Evolutionary conservation across 768 basidiomycete genomes (phyloP).

Genomic region (Ramaria rubella): DNA sequence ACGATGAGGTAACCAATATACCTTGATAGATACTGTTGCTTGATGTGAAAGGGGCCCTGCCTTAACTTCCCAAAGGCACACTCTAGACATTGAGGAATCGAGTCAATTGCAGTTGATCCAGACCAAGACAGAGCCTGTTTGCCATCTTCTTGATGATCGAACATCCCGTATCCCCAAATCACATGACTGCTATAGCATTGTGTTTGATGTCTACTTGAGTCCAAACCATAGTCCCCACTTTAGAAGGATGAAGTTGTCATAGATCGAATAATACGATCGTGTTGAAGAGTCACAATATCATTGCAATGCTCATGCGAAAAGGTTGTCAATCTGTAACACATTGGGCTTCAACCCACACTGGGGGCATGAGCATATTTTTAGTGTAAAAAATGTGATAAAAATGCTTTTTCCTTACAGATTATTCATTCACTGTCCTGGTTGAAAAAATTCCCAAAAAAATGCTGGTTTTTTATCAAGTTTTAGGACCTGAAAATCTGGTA

Average conservation of each 20-base stretch:
- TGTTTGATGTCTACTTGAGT: slow-evolving; percentile 10
- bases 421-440: no score
- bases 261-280: slow-evolving; percentile 5
- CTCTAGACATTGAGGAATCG: not conserved
- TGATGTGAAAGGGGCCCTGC: slow-evolving; percentile 24
- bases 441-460: no score
- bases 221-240: slow-evolving; percentile 1
- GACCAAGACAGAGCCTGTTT: slow-evolving; percentile 12
- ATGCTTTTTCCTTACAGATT: no score
- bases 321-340: not conserved
- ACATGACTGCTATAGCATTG: slow-evolving; percentile 12
- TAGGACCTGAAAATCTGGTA: no score
- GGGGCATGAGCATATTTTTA: no score
- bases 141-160: slow-evolving; percentile 11
- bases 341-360: slow-evolving; percentile 11
- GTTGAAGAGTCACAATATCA: not conserved
- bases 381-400: no score
- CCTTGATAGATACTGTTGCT: slow-evolving; percentile 22
- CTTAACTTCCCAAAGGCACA: slow-evolving; percentile 18
- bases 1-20: not conserved
- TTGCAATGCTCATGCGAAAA: not conserved
- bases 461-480: no score
- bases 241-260: not conserved
- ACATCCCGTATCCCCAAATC: not conserved
- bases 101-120: slow-evolving; percentile 4